Percentiles rank a stretch among this genome's conserved stretches.
phyloP scores from a whole-genome alignment of 2,329 filamentous ascomycete genomes.

The Westerdykella ornata region DNA sequence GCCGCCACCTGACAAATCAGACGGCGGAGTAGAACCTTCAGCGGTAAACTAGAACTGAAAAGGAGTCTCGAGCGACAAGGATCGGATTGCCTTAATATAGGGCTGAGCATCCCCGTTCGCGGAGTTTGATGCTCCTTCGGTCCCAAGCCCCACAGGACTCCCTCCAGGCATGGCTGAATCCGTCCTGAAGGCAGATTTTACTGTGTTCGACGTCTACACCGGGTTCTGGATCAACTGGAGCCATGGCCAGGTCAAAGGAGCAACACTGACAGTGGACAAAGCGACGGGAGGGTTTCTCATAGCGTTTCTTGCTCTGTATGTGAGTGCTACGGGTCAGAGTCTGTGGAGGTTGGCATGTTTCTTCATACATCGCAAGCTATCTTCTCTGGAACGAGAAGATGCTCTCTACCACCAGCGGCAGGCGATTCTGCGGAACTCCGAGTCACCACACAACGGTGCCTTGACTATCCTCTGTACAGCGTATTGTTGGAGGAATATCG shows the following conservation, averaged over 20 bases:
- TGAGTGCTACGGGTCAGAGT: conserved; percentile 9
- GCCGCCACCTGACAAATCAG: too few species aligned
- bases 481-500: conserved; percentile 13
- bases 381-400: conserved; percentile 11
- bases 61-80: too few species aligned
- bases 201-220: conserved; percentile 1
- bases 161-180: too few species aligned
- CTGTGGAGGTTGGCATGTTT: conserved; percentile 10
- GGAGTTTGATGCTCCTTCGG: too few species aligned
- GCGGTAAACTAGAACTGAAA: too few species aligned
- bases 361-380: conserved; percentile 8
- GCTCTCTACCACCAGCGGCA: conserved; percentile 30
- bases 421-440: conserved; percentile 28
- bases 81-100: too few species aligned
- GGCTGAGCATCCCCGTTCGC: too few species aligned
- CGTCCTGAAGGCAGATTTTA: too few species aligned
- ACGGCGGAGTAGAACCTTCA: too few species aligned
- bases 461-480: conserved; percentile 14
- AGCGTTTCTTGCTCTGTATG: conserved; percentile 19
- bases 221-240: conserved; percentile 18
- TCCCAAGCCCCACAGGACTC: too few species aligned
- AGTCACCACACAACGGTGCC: conserved; percentile 15
- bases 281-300: conserved; percentile 13
- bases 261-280: conserved; percentile 13
- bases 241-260: conserved; percentile 6